A percentile compares a stretch with the other conserved stretches of the same genome.
These are phyloP conservation scores for Aquilaria agallochum DNA, from an alignment of 441 rosid species.

Conservation along the genomic window DNA sequence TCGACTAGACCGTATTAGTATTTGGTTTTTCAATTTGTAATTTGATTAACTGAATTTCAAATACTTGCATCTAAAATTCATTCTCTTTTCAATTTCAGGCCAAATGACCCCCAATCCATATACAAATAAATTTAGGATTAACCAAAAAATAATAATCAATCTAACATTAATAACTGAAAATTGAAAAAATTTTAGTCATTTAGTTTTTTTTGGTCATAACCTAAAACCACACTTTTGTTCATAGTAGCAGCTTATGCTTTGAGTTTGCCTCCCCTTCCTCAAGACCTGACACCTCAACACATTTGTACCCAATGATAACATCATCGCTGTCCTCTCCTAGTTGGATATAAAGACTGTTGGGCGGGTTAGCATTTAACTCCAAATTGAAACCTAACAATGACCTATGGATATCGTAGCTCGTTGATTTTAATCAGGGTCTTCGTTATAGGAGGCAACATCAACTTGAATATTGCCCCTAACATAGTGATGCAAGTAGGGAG, in stretches of 20 bases:
- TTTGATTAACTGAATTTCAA: too few relatives aligned
- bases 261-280: constrained; percentile 32
- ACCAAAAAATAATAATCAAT: too few relatives aligned
- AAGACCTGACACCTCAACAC: constrained; percentile 26
- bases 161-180: too few relatives aligned
- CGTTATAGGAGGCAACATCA: constrained; percentile 39
- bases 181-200: too few relatives aligned
- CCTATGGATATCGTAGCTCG: constrained; percentile 26
- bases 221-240: constrained; percentile 28
- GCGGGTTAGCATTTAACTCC: constrained; percentile 25
- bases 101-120: too few relatives aligned
- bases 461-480: constrained; percentile 30
- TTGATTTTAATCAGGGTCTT: constrained; percentile 26
- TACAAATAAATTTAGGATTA: too few relatives aligned
- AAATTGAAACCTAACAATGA: constrained; percentile 7
- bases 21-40: too few relatives aligned
- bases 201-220: too few relatives aligned
- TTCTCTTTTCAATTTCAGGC: too few relatives aligned
- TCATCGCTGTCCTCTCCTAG: constrained; percentile 26
- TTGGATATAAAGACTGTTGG: constrained; percentile 38
- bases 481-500: constrained; percentile 28
- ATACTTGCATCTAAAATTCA: too few relatives aligned
- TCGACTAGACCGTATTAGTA: too few relatives aligned
- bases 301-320: constrained; percentile 24
- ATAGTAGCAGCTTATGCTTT: constrained; percentile 38